Base-by-base conservation (phyloP, 202 grass and related monocot genomes). In the Carex arenaria region DNA sequence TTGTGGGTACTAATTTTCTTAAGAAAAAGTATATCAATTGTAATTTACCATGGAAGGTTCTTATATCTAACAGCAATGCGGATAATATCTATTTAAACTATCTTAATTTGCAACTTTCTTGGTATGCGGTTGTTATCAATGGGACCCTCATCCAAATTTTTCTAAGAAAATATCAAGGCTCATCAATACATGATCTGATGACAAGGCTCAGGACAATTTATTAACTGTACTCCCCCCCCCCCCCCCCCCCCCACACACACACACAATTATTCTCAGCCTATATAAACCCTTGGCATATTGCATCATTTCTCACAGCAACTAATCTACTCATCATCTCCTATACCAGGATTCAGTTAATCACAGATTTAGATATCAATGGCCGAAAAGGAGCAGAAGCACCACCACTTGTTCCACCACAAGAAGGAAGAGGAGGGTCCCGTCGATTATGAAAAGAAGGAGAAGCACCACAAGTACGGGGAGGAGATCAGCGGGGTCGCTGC, bases 401-500 rank as follows among this genome's bases (percentile, higher is more conserved):
- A 90, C 88, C 87, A 83, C 88, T 79, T 88, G 60, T 85, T 85
- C 59, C 84, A 85, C 84, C 85, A 90, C 75, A 87, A 93, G 64
- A 89, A 86, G 56, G 86, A 88, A 72, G 79, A 61, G 76, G 26
- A 71, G 23, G 90, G 61, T 4, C 79, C 75, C 47, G 84, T 88
- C 42, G 81, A 90, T 77, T 88, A 93, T 42, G 80, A 88, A 53
- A 90, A 93, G 88, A 34, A 93, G 83, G 83, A 86, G 88, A 93
- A 90, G 84, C 88, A 88, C 22, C 85, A 93, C 85, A 93, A 93
- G 84, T 88, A 90, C 74, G 56, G 80, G 63, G 91, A 90, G 83
- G 80, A 90, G 61, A 80, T 90, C 43, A 69, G 83, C 62, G 80
- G 26, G 61, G 62, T 93, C 63, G 80, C 84, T 10, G 65, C 91